These are phyloP conservation scores for Achaetomium macrosporum DNA, from an alignment of 2,329 filamentous ascomycete species.

Conservation along the genomic window DNA sequence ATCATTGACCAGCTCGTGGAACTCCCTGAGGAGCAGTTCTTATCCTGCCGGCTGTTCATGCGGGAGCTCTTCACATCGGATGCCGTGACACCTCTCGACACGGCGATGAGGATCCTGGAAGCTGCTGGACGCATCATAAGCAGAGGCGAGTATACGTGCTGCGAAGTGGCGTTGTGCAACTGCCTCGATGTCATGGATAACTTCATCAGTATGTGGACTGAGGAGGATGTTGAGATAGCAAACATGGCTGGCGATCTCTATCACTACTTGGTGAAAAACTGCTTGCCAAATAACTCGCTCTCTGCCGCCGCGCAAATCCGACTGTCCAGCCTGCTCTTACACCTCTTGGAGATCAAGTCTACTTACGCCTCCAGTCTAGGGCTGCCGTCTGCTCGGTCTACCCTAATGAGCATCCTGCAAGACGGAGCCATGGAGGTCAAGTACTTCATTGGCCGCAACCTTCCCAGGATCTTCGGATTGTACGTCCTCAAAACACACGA, in stretches of 20 bases:
- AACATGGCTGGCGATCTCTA: slow-evolving; percentile 71
- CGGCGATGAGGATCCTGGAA: slow-evolving; percentile 44
- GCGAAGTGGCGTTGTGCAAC: slow-evolving; percentile 64
- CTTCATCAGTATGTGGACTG: slow-evolving; percentile 58
- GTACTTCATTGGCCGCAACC: slow-evolving; percentile 62
- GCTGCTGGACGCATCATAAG: slow-evolving; percentile 47
- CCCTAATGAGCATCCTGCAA: slow-evolving; percentile 66
- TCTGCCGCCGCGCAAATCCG: slow-evolving; percentile 63
- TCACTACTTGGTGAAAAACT: slow-evolving; percentile 63
- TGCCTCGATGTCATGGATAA: slow-evolving; percentile 63
- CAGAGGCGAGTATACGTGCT: slow-evolving; percentile 59
- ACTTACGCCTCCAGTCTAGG: slow-evolving; percentile 58
- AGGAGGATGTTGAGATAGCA: slow-evolving; percentile 54
- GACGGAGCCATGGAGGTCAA: slow-evolving; percentile 65
- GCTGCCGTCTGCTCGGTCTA: slow-evolving; percentile 59
- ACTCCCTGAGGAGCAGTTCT: slow-evolving; percentile 47
- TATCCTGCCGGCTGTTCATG: slow-evolving; percentile 46
- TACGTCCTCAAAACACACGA: slow-evolving; percentile 83
- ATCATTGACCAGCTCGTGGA: slow-evolving; percentile 47
- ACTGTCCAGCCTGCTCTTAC: slow-evolving; percentile 63
- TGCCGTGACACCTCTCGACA: slow-evolving; percentile 42
- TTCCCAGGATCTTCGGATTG: slow-evolving; percentile 71
- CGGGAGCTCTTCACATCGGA: slow-evolving; percentile 50
- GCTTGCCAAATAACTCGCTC: slow-evolving; percentile 61
- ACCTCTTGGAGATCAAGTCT: slow-evolving; percentile 60